These are phyloP conservation scores for Notholithocarpus densiflorus DNA, from an alignment of 306 rosid species.

Conservation along the genomic window DNA sequence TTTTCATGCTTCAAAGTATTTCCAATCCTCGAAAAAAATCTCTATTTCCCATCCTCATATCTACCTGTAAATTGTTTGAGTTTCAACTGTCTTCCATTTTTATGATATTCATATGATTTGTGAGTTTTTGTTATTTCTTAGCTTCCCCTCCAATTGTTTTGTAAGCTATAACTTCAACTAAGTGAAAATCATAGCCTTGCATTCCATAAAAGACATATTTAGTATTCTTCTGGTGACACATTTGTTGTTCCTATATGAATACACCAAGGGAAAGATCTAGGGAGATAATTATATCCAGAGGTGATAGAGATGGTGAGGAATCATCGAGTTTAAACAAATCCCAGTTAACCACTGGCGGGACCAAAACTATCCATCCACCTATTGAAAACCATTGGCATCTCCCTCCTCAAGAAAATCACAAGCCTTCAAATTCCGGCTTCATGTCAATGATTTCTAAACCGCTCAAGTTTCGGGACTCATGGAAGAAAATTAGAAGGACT, in stretches of 20 bases:
- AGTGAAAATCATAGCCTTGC: too few species aligned
- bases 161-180: too few species aligned
- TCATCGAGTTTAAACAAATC: constrained; percentile 21
- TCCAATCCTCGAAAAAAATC: too few species aligned
- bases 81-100: too few species aligned
- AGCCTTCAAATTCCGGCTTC: constrained; percentile 22
- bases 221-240: constrained; percentile 2
- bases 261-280: constrained; percentile 16
- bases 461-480: constrained; percentile 17
- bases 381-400: constrained; percentile 68
- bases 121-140: too few species aligned
- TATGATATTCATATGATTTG: too few species aligned
- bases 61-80: too few species aligned
- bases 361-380: constrained; percentile 55
- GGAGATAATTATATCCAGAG: constrained; percentile 34
- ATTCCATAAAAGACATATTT: too few species aligned
- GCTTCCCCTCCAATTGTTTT: too few species aligned
- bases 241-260: constrained; percentile 25
- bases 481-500: constrained; percentile 43
- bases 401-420: constrained; percentile 11
- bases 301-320: constrained; percentile 26
- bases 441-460: constrained; percentile 44
- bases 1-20: too few species aligned
- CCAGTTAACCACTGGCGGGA: constrained; percentile 4
- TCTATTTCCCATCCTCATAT: too few species aligned